Base-by-base conservation (phyloP, 352 stramenopile species). In the Discostella stelligera region DNA sequence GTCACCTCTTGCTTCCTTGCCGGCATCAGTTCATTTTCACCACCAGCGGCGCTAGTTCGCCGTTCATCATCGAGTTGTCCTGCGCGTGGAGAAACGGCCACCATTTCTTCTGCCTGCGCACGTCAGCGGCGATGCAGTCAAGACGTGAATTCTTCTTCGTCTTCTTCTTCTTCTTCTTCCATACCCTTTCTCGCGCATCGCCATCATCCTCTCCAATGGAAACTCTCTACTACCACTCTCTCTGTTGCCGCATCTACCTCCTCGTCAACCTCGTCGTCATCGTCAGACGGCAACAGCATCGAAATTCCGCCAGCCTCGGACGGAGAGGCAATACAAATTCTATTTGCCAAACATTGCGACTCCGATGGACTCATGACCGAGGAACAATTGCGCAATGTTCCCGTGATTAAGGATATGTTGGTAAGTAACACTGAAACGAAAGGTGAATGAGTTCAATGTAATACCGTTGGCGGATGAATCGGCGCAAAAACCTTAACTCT, bases 261-360 rank as follows among this genome's bases (percentile, higher is more conserved):
- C 2, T 4, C 5, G 27, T 21, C 7, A n/a, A n/a, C n/a, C 16
- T 21, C 54, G 10, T 20, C 25, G 11, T 46, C 54, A 16, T 65
- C 56, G 13, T 56, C 59, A 25, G 53, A 44, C 37, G 13, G 37
- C 37, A 44, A 44, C 37, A 44, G 8, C 2, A 25, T 59, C 5
- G 60, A 55, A 44, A 44, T 44, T 20, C 61, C 61, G 13, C 65
- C 49, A 8, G 68, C 68, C 10, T 59, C 56, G 25, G 72, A 82
- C 23, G 60, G 54, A 21, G 71, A 83, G 48, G 68, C 66, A n/a
- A 18, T 82, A 5, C 64, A 85, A 69, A 21, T 50, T 10, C 39
- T 91, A n/a, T 91, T 90, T 69, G 37, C 71, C 6, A 75, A 71
- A 41, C 78, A 90, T 56, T 87, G 80, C 56, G 74, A 87, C 62